Evolutionary conservation across 139 green algal species (phyloP).

Genomic region (Marvania coccoides): DNA sequence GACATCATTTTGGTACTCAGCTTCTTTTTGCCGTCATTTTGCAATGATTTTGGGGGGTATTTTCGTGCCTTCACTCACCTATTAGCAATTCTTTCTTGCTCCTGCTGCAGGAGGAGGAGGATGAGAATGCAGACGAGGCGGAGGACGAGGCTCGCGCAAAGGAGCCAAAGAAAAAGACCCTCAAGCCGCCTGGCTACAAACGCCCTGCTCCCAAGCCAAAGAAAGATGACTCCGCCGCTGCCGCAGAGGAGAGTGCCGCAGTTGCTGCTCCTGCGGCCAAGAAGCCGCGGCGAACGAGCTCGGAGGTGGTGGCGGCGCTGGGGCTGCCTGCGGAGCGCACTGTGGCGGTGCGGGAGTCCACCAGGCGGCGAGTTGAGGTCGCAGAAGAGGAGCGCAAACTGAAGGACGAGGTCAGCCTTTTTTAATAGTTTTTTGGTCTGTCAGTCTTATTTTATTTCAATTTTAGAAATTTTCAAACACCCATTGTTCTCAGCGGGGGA

Average conservation of each 20-base stretch:
- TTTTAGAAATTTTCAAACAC: too few species aligned
- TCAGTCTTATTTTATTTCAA: too few species aligned
- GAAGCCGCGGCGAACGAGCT: background rate
- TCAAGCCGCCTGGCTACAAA: slow-evolving; percentile 33
- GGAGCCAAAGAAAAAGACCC: slow-evolving; percentile 25
- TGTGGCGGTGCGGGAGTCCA: slow-evolving; percentile 41
- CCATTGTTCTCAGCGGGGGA: too few species aligned
- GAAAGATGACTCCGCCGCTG: background rate
- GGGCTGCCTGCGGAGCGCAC: slow-evolving; percentile 9
- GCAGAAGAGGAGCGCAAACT: slow-evolving; percentile 33
- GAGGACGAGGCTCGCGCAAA: slow-evolving; percentile 3
- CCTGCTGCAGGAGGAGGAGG: slow-evolving; percentile 24
- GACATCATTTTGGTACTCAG: background rate
- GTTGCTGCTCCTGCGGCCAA: background rate
- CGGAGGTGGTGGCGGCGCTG: background rate
- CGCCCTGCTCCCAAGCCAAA: slow-evolving; percentile 1
- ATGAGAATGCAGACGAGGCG: slow-evolving; percentile 24
- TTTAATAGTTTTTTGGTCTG: background rate
- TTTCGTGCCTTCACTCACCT: background rate
- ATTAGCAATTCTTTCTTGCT: background rate
- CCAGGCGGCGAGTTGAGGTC: slow-evolving; percentile 38
- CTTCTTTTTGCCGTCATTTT: background rate
- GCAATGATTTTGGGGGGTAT: background rate
- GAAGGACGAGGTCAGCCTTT: background rate
- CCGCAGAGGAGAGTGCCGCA: background rate